These are phyloP conservation scores for Leptomonas seymouri DNA, from an alignment of 208 protist genomes.

Conservation along the genomic window DNA sequence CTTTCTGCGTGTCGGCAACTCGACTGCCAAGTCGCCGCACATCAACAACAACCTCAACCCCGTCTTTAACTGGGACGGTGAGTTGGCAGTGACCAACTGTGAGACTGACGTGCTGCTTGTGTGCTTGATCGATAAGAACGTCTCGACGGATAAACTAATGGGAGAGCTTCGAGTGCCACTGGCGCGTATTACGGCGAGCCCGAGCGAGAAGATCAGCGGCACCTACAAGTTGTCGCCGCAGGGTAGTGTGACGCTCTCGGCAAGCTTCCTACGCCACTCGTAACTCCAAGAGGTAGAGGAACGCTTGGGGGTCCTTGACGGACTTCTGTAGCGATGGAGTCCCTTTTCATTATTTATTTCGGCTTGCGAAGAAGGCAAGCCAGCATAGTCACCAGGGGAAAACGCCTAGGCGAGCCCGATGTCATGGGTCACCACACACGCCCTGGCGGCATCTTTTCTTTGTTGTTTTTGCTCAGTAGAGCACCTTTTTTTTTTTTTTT, in stretches of 20 bases:
- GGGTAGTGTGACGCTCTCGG: constrained; percentile 44
- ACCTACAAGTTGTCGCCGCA: constrained; percentile 59
- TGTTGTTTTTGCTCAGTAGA: too few species aligned
- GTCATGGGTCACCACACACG: too few species aligned
- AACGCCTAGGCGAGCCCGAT: too few species aligned
- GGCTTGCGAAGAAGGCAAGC: too few species aligned
- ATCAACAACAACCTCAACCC: constrained; percentile 64
- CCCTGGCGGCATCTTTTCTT: too few species aligned
- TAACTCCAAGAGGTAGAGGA: constrained; percentile 12
- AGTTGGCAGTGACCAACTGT: constrained; percentile 50
- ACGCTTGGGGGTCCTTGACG: too few species aligned
- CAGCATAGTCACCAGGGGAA: too few species aligned
- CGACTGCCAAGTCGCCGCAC: constrained; percentile 44
- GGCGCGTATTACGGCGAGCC: constrained; percentile 21
- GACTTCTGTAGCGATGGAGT: too few species aligned
- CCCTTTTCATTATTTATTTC: too few species aligned
- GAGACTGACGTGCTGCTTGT: constrained; percentile 49
- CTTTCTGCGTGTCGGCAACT: constrained; percentile 45
- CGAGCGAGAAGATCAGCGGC: constrained; percentile 34
- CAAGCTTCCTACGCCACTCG: constrained; percentile 44
- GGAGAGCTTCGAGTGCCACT: constrained; percentile 47
- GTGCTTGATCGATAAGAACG: constrained; percentile 71
- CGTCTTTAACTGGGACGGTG: constrained; percentile 64
- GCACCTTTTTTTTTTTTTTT: neutral
- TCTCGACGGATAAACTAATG: constrained; percentile 68